Conservation (phyloP, 352 stramenopile genomes). For the Pythium rishiriense region DNA sequence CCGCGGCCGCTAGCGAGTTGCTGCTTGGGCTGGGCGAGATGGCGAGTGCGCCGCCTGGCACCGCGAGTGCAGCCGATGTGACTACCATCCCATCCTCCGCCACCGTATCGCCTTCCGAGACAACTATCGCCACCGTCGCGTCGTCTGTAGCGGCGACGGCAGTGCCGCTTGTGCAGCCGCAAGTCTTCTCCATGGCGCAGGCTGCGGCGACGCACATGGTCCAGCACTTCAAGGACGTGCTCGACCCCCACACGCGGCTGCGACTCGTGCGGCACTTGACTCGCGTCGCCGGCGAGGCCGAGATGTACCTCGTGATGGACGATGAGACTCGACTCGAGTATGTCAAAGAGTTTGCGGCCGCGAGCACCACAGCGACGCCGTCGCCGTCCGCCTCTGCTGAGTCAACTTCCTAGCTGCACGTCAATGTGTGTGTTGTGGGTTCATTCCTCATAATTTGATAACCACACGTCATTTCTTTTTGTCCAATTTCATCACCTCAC, state of each 20-base stretch:
- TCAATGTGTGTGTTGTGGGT: not conserved
- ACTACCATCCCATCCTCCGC: not conserved
- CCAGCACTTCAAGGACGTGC: conserved; percentile 42
- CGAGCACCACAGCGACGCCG: not conserved
- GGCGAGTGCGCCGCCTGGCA: not conserved
- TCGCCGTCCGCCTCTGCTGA: not conserved
- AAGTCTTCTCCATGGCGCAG: conserved; percentile 28
- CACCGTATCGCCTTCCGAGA: not conserved
- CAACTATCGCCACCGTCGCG: not conserved
- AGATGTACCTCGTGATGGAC: conserved; percentile 56
- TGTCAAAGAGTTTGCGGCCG: conserved; percentile 41
- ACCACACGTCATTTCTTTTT: conserved; percentile 14
- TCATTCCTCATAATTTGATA: not conserved
- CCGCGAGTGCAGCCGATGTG: too few relatives aligned
- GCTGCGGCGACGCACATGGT: conserved; percentile 39
- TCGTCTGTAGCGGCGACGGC: not conserved
- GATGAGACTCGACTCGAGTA: conserved; percentile 45
- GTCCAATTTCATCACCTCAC: conserved; percentile 12
- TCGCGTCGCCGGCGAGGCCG: conserved; percentile 33
- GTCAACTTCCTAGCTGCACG: conserved; percentile 16
- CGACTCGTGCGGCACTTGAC: conserved; percentile 48
- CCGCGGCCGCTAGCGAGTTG: conserved; percentile 11
- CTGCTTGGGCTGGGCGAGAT: conserved; percentile 20
- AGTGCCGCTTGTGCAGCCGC: not conserved
- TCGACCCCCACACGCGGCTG: conserved; percentile 32